Evolutionary conservation across 441 rosid genomes (phyloP).

Genomic region (Aquilaria agallochum): DNA sequence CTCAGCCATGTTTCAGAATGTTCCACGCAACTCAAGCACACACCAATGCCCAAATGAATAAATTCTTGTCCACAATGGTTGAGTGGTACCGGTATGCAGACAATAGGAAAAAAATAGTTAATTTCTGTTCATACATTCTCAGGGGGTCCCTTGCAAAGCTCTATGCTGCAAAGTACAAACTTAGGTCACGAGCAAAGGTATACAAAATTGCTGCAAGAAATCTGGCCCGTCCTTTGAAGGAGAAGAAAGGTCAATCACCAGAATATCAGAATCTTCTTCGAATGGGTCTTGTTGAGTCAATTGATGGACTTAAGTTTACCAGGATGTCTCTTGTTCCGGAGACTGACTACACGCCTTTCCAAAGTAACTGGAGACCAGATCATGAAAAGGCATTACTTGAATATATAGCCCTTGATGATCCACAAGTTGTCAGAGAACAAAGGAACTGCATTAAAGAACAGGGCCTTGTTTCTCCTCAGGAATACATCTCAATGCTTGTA

Average conservation of each 20-base stretch:
- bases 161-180: constrained; percentile 93
- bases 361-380: constrained; percentile 82
- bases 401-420: constrained; percentile 68
- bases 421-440: constrained; percentile 79
- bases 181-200: constrained; percentile 89
- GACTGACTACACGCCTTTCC: constrained; percentile 87
- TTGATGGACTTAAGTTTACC: constrained; percentile 89
- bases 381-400: constrained; percentile 84
- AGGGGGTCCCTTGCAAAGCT: constrained; percentile 93
- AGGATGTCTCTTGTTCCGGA: constrained; percentile 95
- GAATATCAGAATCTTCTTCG: constrained; percentile 79
- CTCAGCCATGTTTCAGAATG: constrained; percentile 98
- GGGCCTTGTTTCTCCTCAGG: constrained; percentile 91
- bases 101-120: constrained; percentile 88
- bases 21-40: constrained; percentile 98
- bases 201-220: constrained; percentile 67
- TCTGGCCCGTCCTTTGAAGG: constrained; percentile 81
- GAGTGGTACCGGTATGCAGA: constrained; percentile 97
- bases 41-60: constrained; percentile 94
- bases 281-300: constrained; percentile 91
- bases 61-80: constrained; percentile 76
- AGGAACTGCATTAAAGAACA: constrained; percentile 55
- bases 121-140: constrained; percentile 73
- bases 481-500: constrained; percentile 85
- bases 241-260: constrained; percentile 90